phyloP scores from a whole-genome alignment of 495 filamentous ascomycete species.

The Tuber brumale region DNA sequence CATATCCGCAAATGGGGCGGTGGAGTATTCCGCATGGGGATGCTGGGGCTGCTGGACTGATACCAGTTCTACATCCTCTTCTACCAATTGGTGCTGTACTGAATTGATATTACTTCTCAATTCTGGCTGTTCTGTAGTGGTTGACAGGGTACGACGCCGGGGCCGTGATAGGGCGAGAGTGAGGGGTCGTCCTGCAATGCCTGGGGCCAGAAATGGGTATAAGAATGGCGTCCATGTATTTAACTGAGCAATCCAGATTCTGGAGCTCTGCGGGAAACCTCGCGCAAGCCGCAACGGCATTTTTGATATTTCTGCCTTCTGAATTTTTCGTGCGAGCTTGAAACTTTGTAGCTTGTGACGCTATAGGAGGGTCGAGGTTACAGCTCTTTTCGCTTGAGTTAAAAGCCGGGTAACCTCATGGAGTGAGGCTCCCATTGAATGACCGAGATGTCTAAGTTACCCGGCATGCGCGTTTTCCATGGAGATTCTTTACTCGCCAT shows the following conservation, averaged over 20 bases:
- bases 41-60: conserved; percentile 50
- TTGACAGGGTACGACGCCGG: not conserved
- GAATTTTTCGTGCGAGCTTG: not conserved
- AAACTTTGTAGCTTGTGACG: not conserved
- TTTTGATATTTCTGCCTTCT: not conserved
- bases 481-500: not conserved
- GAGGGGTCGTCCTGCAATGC: not conserved
- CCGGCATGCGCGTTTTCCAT: conserved; percentile 3
- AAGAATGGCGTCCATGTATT: conserved; percentile 2
- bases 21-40: conserved; percentile 58
- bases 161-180: not conserved
- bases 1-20: conserved; percentile 77
- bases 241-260: not conserved
- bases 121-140: not conserved
- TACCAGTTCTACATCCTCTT: conserved; percentile 44
- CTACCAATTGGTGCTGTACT: not conserved
- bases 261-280: not conserved
- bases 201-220: not conserved
- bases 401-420: not conserved
- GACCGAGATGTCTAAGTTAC: not conserved
- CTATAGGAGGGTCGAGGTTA: not conserved
- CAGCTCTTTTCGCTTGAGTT: not conserved
- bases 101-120: not conserved
- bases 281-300: not conserved
- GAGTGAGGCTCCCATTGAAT: not conserved